phyloP scores from a whole-genome alignment of 768 basidiomycete genomes.

The Pluteus cervinus region DNA sequence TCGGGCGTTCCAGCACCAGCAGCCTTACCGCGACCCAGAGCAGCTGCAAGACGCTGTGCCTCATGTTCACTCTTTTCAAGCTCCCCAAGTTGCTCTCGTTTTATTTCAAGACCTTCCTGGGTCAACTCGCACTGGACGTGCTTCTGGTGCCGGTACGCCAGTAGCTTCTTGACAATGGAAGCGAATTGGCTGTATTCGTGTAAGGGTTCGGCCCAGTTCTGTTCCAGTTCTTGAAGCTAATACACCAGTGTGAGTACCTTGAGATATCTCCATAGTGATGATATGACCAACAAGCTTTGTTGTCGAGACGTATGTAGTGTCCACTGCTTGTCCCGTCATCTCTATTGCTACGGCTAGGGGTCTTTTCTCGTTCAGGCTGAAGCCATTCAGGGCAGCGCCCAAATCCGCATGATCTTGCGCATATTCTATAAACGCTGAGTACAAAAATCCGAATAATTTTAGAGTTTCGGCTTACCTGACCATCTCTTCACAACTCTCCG shows the following conservation, averaged over 20 bases:
- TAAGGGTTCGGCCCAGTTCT: constrained; percentile 92
- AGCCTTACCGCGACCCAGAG: constrained; percentile 57
- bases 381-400: constrained; percentile 88
- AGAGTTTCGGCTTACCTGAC: constrained; percentile 87
- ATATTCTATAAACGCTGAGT: constrained; percentile 42
- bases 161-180: constrained; percentile 87
- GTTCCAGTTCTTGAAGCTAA: constrained; percentile 90
- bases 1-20: constrained; percentile 1
- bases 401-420: constrained; percentile 87
- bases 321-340: constrained; percentile 95
- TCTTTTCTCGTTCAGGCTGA: constrained; percentile 80
- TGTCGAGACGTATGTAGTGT: constrained; percentile 90
- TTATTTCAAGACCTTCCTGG: constrained; percentile 80
- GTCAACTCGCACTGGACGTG: constrained; percentile 98
- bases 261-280: neutral
- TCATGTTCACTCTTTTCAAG: constrained; percentile 92
- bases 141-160: constrained; percentile 95
- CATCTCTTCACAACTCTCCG: constrained; percentile 89
- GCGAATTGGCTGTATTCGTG: constrained; percentile 97
- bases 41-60: constrained; percentile 83
- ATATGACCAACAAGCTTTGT: constrained; percentile 64
- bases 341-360: constrained; percentile 80
- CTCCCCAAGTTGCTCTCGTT: constrained; percentile 80
- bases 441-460: too few relatives aligned
- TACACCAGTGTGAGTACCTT: too few relatives aligned